A percentile compares a stretch with the other conserved stretches of the same genome.
Conservation (phyloP, 495 filamentous ascomycete genomes). For the Neurospora sp. region DNA sequence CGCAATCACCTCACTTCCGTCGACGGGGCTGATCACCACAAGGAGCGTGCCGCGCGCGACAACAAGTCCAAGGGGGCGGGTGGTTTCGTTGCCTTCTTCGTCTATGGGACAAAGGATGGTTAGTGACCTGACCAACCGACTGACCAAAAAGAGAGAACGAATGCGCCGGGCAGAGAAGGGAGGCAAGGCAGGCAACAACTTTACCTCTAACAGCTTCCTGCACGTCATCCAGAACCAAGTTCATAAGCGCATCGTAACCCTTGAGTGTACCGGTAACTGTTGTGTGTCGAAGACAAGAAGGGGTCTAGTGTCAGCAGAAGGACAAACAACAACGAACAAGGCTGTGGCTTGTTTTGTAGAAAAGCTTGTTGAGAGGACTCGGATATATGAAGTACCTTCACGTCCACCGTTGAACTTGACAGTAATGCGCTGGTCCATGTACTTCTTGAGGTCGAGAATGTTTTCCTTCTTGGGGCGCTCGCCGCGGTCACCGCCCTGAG, state of each 20-base stretch:
- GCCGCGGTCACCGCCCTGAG: conserved; percentile 28
- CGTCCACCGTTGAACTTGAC: conserved; percentile 96
- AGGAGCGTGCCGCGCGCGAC: conserved; percentile 89
- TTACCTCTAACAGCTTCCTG: conserved; percentile 79
- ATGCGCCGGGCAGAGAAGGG: not conserved
- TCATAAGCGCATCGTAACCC: conserved; percentile 95
- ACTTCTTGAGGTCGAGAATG: conserved; percentile 88
- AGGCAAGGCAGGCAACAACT: not conserved
- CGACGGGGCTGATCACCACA: conserved; percentile 81
- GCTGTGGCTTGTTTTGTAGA: not conserved
- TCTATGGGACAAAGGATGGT: conserved; percentile 31
- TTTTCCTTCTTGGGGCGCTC: conserved; percentile 93
- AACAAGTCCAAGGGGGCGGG: conserved; percentile 76
- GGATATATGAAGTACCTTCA: conserved; percentile 53
- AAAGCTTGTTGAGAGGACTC: not conserved
- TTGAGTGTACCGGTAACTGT: conserved; percentile 81
- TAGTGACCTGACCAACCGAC: not conserved
- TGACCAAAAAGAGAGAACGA: not conserved
- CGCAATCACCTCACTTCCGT: conserved; percentile 89
- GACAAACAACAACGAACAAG: not conserved
- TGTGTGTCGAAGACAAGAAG: not conserved
- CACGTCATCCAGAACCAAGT: conserved; percentile 89
- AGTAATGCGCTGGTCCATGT: conserved; percentile 87
- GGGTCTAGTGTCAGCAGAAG: not conserved
- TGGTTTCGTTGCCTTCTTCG: conserved; percentile 81